These are phyloP conservation scores for Calonectria multiphialidica DNA, from an alignment of 2,329 filamentous ascomycete genomes.

Conservation along the genomic window DNA sequence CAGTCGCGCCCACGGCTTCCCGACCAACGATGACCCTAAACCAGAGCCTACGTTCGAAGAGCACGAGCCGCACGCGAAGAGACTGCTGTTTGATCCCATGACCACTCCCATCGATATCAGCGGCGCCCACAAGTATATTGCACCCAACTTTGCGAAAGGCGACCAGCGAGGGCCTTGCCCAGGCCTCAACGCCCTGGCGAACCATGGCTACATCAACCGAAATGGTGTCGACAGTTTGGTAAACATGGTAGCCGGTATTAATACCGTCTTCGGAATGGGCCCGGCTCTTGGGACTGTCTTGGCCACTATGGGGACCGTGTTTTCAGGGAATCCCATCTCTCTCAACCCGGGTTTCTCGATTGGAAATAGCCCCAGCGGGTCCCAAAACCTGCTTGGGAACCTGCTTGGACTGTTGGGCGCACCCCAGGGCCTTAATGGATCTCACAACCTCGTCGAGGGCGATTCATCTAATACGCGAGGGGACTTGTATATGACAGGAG, in stretches of 20 bases:
- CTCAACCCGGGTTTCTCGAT: constrained; percentile 64
- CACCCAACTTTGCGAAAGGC: constrained; percentile 41
- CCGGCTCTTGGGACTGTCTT: constrained; percentile 56
- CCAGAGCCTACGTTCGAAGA: background rate
- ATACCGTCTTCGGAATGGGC: constrained; percentile 59
- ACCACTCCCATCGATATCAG: constrained; percentile 31
- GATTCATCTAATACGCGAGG: constrained; percentile 63
- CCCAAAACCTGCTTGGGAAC: constrained; percentile 56
- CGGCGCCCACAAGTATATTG: constrained; percentile 38
- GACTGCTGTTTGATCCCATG: background rate
- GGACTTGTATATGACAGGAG: constrained; percentile 63
- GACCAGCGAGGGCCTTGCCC: constrained; percentile 48
- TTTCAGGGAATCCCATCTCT: constrained; percentile 63
- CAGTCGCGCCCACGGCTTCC: constrained; percentile 9
- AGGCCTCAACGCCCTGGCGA: constrained; percentile 51
- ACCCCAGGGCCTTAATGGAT: constrained; percentile 58
- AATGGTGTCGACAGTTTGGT: constrained; percentile 34
- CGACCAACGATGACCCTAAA: background rate
- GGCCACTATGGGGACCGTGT: constrained; percentile 59
- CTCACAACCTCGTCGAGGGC: constrained; percentile 67
- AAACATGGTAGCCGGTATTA: constrained; percentile 28
- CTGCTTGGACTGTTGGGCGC: constrained; percentile 56
- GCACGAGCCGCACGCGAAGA: background rate
- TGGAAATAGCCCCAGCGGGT: constrained; percentile 54
- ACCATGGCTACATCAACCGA: constrained; percentile 49